Conservation (phyloP, 2,329 filamentous ascomycete genomes). For the Diaporthe ilicicola region DNA sequence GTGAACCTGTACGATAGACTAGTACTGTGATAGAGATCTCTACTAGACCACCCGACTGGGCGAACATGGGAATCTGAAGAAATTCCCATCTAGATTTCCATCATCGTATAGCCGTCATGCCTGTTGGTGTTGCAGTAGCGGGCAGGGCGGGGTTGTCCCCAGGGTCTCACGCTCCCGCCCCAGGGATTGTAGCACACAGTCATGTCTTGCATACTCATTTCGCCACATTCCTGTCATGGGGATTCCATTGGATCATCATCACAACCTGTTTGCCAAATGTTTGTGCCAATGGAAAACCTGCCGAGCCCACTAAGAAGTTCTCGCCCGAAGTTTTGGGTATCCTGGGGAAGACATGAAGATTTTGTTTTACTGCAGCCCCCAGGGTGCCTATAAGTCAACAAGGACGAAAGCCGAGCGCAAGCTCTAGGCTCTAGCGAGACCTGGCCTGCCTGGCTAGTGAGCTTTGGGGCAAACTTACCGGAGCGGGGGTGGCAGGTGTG, state of each 20-base stretch:
- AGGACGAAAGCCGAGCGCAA: neutral
- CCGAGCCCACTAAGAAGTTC: neutral
- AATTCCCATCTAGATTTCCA: conserved; percentile 27
- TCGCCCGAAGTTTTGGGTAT: neutral
- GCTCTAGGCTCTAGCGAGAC: neutral
- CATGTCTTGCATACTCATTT: conserved; percentile 6
- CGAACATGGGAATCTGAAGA: conserved; percentile 24
- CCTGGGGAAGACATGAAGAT: neutral
- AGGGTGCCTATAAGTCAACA: neutral
- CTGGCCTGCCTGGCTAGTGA: neutral
- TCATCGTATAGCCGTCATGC: neutral
- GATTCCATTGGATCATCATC: neutral
- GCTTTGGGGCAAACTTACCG: conserved; percentile 3
- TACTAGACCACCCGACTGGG: neutral
- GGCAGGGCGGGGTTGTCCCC: neutral
- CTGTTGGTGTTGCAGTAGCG: conserved; percentile 5
- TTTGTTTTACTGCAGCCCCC: conserved; percentile 10
- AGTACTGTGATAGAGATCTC: neutral
- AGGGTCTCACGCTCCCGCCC: neutral
- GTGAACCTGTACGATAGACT: neutral
- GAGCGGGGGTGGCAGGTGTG: conserved; percentile 12
- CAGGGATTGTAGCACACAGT: neutral
- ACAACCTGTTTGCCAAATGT: neutral
- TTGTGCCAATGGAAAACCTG: neutral
- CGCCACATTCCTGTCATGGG: conserved; percentile 13